A percentile compares a stretch with the other conserved stretches of the same genome.
Evolutionary conservation across 2,329 filamentous ascomycete species (phyloP).

Genomic region (Diaporthe australafricana): DNA sequence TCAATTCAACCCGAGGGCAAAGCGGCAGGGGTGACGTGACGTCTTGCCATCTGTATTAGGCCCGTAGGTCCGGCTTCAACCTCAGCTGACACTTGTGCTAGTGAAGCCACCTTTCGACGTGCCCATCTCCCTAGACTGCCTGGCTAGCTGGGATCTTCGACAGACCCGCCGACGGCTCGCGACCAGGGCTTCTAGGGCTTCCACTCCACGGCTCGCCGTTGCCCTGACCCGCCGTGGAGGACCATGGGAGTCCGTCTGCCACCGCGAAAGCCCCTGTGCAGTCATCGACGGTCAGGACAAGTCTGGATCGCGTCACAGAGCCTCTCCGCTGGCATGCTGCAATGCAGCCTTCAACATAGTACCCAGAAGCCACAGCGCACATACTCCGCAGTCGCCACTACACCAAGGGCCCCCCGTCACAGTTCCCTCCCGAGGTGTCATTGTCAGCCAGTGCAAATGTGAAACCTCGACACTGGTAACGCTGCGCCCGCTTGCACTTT

Average conservation of each 20-base stretch:
- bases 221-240: conserved; percentile 15
- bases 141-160: conserved; percentile 4
- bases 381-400: not conserved
- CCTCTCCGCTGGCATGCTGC: conserved; percentile 9
- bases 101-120: not conserved
- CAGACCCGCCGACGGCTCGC: conserved; percentile 15
- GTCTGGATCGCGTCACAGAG: conserved; percentile 14
- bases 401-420: not conserved
- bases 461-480: conserved; percentile 21
- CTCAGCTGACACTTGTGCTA: conserved; percentile 36
- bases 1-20: not conserved
- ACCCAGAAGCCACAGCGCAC: not conserved
- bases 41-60: conserved; percentile 3
- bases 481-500: not conserved
- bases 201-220: conserved; percentile 12
- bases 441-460: conserved; percentile 2
- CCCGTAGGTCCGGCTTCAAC: conserved; percentile 29
- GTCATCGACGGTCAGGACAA: not conserved
- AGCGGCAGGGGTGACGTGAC: not conserved
- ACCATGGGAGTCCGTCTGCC: not conserved
- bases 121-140: not conserved
- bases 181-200: not conserved
- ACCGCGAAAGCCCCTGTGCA: not conserved
- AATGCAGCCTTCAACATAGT: conserved; percentile 3
- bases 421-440: conserved; percentile 18